A percentile compares a stretch with the other conserved stretches of the same genome.
Conservation (phyloP, 768 basidiomycete genomes). For the Hericium alpestre region DNA sequence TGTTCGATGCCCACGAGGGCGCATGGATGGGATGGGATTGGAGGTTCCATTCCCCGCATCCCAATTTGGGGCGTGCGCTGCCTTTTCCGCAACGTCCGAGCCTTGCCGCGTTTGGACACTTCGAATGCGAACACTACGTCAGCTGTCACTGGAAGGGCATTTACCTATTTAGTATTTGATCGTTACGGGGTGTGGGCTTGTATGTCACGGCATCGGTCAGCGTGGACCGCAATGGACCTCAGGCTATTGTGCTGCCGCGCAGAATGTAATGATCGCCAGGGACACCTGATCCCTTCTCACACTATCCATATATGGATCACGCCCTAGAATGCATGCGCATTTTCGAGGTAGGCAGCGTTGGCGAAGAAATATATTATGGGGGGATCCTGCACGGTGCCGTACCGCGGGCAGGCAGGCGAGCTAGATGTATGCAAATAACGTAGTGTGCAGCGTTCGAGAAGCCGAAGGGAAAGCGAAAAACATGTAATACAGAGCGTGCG, state of each 20-base stretch:
- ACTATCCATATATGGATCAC: neutral
- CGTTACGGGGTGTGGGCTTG: too few relatives aligned
- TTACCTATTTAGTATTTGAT: too few relatives aligned
- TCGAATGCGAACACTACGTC: neutral
- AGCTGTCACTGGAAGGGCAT: too few relatives aligned
- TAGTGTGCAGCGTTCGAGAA: neutral
- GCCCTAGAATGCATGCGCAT: neutral
- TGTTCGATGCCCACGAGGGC: constrained; percentile 2
- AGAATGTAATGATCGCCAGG: neutral
- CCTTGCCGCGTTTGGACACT: neutral
- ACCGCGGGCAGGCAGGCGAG: neutral
- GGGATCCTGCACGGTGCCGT: neutral
- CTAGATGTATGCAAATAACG: neutral
- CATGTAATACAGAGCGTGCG: neutral
- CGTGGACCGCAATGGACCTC: too few relatives aligned
- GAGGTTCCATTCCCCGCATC: neutral
- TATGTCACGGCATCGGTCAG: too few relatives aligned
- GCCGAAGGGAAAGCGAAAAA: neutral
- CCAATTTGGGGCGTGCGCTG: neutral
- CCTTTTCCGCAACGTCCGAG: neutral
- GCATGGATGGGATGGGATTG: constrained; percentile 12
- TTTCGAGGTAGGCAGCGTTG: neutral
- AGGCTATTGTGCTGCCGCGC: neutral
- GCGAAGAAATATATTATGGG: neutral
- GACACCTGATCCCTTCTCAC: neutral